These are phyloP conservation scores for Boletus sensibilis DNA, from an alignment of 768 basidiomycete genomes.

Conservation along the genomic window DNA sequence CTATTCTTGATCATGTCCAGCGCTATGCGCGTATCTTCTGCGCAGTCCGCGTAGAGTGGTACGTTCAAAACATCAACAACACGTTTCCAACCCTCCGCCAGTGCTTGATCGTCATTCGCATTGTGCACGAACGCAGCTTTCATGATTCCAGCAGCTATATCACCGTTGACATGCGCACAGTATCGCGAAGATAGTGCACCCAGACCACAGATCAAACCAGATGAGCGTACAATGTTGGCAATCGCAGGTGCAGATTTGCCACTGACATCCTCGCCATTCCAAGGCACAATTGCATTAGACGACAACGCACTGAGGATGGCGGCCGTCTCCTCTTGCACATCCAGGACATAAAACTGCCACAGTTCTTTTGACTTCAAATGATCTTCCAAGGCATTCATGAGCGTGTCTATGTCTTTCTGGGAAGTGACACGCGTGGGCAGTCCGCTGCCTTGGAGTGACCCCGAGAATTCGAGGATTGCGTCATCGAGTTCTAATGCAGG, in stretches of 20 bases:
- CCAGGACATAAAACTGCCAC: constrained; percentile 95
- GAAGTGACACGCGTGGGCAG: constrained; percentile 72
- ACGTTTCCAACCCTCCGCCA: constrained; percentile 70
- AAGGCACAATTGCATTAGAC: constrained; percentile 42
- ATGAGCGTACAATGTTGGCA: constrained; percentile 56
- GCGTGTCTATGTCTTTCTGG: constrained; percentile 61
- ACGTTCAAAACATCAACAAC: constrained; percentile 89
- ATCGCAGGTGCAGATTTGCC: constrained; percentile 65
- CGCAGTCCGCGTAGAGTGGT: constrained; percentile 82
- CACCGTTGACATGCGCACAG: constrained; percentile 60
- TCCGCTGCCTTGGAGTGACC: constrained; percentile 56
- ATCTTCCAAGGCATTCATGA: constrained; percentile 62
- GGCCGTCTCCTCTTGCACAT: constrained; percentile 59
- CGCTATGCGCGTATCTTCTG: constrained; percentile 75
- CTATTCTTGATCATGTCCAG: constrained; percentile 74
- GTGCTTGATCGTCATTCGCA: constrained; percentile 44
- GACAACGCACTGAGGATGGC: constrained; percentile 44
- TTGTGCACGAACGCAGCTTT: constrained; percentile 61
- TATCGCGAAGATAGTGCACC: constrained; percentile 64
- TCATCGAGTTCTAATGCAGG: constrained; percentile 93
- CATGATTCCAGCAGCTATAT: constrained; percentile 71
- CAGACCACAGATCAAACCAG: constrained; percentile 57
- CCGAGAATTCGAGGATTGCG: constrained; percentile 80
- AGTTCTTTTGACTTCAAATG: constrained; percentile 65
- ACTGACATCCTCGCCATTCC: constrained; percentile 59